Percentiles rank a stretch among this genome's conserved stretches.
Evolutionary conservation across 768 basidiomycete species (phyloP).

Genomic region (Boletus coccyginus): DNA sequence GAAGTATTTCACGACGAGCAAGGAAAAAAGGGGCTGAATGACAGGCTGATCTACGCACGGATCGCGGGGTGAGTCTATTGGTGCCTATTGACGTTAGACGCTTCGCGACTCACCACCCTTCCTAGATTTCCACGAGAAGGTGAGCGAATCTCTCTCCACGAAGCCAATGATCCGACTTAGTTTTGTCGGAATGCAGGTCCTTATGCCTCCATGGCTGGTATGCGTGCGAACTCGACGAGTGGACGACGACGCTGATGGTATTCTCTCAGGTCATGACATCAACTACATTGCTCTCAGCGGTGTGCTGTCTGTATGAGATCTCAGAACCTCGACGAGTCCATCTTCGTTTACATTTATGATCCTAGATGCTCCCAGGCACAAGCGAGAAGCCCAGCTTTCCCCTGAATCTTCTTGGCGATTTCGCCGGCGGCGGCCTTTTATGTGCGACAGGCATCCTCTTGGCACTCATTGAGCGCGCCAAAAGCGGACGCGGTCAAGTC

Average conservation of each 20-base stretch:
- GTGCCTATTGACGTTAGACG: neutral
- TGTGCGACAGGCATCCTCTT: constrained; percentile 73
- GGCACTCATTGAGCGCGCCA: constrained; percentile 65
- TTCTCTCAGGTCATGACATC: constrained; percentile 67
- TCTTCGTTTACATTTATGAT: neutral
- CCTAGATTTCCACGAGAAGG: constrained; percentile 62
- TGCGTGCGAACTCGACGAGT: constrained; percentile 10
- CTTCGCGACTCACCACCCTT: neutral
- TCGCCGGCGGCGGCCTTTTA: constrained; percentile 76
- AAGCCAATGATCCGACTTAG: constrained; percentile 13
- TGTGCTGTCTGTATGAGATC: constrained; percentile 54
- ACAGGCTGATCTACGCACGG: constrained; percentile 68
- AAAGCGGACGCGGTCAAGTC: constrained; percentile 68
- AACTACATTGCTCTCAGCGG: constrained; percentile 84
- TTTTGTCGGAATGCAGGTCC: constrained; percentile 45
- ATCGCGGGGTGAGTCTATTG: constrained; percentile 57
- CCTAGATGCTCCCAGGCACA: constrained; percentile 66
- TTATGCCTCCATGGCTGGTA: constrained; percentile 76
- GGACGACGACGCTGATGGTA: neutral
- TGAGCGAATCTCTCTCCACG: constrained; percentile 22
- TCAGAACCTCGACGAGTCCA: neutral
- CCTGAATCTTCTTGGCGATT: constrained; percentile 75
- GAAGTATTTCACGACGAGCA: constrained; percentile 61
- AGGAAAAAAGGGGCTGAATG: constrained; percentile 49
- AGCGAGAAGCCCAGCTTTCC: constrained; percentile 66